A percentile compares a stretch with the other conserved stretches of the same genome.
phyloP scores from a whole-genome alignment of 2,329 filamentous ascomycete genomes.

The Botrytis pseudocinerea region DNA sequence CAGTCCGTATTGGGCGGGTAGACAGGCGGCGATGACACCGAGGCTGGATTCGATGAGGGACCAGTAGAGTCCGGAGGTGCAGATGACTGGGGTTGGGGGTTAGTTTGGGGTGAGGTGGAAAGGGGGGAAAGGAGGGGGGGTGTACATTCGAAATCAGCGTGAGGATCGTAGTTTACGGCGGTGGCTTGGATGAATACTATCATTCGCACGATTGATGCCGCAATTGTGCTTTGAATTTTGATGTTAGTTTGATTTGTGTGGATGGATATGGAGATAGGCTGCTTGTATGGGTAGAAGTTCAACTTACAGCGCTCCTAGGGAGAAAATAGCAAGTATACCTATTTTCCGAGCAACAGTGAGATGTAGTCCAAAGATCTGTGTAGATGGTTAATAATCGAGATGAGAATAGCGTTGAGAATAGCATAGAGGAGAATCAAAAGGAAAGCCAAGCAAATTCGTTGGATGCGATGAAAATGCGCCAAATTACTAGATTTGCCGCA shows the following conservation, averaged over 20 bases:
- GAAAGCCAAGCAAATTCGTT: neutral
- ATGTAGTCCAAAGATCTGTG: slow-evolving; percentile 9
- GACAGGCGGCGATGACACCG: slow-evolving; percentile 20
- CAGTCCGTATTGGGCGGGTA: slow-evolving; percentile 19
- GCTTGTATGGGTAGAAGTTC: neutral
- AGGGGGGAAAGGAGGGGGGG: neutral
- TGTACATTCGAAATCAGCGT: slow-evolving; percentile 20
- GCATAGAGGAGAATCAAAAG: neutral
- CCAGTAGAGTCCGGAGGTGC: slow-evolving; percentile 18
- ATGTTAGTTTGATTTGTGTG: neutral
- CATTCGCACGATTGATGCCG: slow-evolving; percentile 20
- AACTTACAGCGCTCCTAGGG: slow-evolving; percentile 19
- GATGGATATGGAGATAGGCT: accelerated
- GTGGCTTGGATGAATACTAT: slow-evolving; percentile 20
- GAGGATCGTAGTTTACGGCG: slow-evolving; percentile 8
- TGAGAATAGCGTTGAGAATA: no score
- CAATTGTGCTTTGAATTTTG: slow-evolving; percentile 5
- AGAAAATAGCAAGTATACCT: slow-evolving; percentile 20
- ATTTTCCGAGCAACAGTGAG: slow-evolving; percentile 12
- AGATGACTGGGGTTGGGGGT: neutral
- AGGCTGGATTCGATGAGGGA: slow-evolving; percentile 19
- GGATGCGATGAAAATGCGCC: neutral
- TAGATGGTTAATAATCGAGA: neutral
- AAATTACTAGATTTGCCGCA: neutral
- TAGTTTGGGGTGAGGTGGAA: neutral